Evolutionary conservation across 305 asterid genomes (phyloP).

Genomic region (Fraxinus greggii): DNA sequence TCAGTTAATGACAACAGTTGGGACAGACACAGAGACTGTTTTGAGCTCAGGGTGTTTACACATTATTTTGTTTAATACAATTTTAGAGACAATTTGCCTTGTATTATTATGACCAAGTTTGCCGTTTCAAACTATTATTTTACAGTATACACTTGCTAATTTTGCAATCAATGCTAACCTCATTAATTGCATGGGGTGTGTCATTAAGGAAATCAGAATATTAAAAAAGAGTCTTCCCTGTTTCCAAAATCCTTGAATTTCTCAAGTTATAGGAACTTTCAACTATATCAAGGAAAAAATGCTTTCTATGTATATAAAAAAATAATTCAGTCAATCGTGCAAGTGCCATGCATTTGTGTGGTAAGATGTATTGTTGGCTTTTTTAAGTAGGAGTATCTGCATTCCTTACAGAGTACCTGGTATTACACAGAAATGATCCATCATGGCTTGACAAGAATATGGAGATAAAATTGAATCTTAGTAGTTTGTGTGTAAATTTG

Average conservation of each 20-base stretch:
- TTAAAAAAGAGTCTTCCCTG: neutral
- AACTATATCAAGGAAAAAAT: neutral
- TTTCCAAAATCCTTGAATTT: too few relatives aligned
- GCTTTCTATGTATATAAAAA: neutral
- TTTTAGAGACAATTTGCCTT: neutral
- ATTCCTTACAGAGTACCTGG: neutral
- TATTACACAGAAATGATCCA: neutral
- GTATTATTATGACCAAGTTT: neutral
- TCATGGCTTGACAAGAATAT: neutral
- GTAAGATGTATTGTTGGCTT: neutral
- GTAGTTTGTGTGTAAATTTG: neutral
- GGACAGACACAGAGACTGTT: neutral
- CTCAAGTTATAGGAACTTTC: neutral
- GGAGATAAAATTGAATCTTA: neutral
- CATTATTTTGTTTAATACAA: neutral
- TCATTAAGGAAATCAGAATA: neutral
- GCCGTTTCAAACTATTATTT: neutral
- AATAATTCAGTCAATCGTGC: neutral
- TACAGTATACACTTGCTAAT: neutral
- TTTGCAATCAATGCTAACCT: neutral
- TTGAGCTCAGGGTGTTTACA: neutral
- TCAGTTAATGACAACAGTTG: neutral
- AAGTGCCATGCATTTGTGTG: neutral
- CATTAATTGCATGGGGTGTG: neutral
- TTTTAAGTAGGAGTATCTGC: neutral